These are phyloP conservation scores for Penicillium mononematosum DNA, from an alignment of 495 filamentous ascomycete genomes.

Conservation along the genomic window DNA sequence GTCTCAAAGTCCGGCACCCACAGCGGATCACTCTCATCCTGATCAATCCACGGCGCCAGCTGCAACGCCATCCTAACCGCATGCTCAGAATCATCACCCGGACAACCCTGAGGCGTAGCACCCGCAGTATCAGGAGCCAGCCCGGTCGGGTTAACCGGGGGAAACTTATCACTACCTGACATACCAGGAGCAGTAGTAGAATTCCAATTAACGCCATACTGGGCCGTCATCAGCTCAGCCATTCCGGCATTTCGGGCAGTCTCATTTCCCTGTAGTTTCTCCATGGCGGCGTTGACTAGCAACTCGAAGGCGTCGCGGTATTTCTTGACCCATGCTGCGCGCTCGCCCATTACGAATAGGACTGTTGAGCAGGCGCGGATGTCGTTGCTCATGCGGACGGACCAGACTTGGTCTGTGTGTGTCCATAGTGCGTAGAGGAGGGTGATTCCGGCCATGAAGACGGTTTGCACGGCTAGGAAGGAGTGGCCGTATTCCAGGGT, in stretches of 20 bases:
- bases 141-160: constrained; percentile 15
- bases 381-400: constrained; percentile 52
- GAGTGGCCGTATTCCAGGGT: constrained; percentile 54
- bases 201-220: constrained; percentile 24
- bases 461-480: constrained; percentile 54
- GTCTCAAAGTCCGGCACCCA: constrained; percentile 52
- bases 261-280: constrained; percentile 47
- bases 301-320: constrained; percentile 56
- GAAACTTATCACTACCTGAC: constrained; percentile 19
- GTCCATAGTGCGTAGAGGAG: constrained; percentile 51
- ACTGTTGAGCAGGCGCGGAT: constrained; percentile 55
- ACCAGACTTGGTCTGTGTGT: constrained; percentile 50
- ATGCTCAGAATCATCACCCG: constrained; percentile 28
- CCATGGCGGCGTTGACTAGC: constrained; percentile 54
- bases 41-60: constrained; percentile 48
- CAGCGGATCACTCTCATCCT: constrained; percentile 40
- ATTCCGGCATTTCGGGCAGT: constrained; percentile 40
- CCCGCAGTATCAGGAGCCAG: constrained; percentile 15
- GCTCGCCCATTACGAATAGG: constrained; percentile 55
- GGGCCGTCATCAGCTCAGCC: constrained; percentile 45
- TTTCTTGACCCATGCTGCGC: constrained; percentile 51
- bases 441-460: constrained; percentile 56
- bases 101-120: constrained; percentile 4
- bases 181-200: constrained; percentile 16
- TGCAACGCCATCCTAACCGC: constrained; percentile 47